Percentiles rank a stretch among this genome's conserved stretches.
Evolutionary conservation across 2,329 filamentous ascomycete genomes (phyloP).

Genomic region (Penicillium digitatum): DNA sequence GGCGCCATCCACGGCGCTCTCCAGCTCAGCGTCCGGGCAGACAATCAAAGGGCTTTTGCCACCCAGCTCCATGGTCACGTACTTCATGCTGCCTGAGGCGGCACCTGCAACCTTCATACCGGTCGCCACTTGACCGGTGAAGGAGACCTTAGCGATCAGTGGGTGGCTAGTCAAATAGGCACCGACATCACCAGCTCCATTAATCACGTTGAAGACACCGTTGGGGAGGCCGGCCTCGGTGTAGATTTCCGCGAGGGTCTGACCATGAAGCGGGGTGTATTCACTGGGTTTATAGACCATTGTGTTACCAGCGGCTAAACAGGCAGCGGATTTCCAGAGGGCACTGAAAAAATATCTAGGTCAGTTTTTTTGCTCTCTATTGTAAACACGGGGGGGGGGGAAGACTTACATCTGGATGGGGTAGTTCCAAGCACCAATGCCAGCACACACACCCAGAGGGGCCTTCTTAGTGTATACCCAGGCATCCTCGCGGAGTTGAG

Average conservation of each 20-base stretch:
- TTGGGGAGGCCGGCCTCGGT: slow-evolving; percentile 72
- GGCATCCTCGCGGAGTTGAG: slow-evolving; percentile 67
- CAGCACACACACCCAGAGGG: slow-evolving; percentile 75
- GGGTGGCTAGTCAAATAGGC: slow-evolving; percentile 69
- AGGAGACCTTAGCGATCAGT: slow-evolving; percentile 76
- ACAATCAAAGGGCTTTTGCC: slow-evolving; percentile 80
- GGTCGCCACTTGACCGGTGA: slow-evolving; percentile 81
- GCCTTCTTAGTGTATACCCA: slow-evolving; percentile 82
- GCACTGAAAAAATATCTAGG: slow-evolving; percentile 44
- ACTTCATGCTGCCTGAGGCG: slow-evolving; percentile 77
- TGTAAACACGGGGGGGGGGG: not conserved
- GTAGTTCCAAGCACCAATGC: slow-evolving; percentile 90
- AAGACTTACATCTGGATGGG: slow-evolving; percentile 68
- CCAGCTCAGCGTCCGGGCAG: slow-evolving; percentile 72
- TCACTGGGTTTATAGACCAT: slow-evolving; percentile 92
- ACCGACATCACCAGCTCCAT: slow-evolving; percentile 74
- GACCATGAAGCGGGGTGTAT: slow-evolving; percentile 77
- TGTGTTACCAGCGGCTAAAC: slow-evolving; percentile 78
- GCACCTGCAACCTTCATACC: slow-evolving; percentile 75
- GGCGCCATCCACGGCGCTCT: slow-evolving; percentile 78
- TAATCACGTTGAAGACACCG: slow-evolving; percentile 83
- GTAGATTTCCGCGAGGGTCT: slow-evolving; percentile 71
- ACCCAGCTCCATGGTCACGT: slow-evolving; percentile 87
- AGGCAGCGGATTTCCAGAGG: slow-evolving; percentile 83
- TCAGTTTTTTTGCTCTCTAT: slow-evolving; percentile 1